These are phyloP conservation scores for Fragosphaeria purpurea DNA, from an alignment of 2,329 filamentous ascomycete species.

Conservation along the genomic window DNA sequence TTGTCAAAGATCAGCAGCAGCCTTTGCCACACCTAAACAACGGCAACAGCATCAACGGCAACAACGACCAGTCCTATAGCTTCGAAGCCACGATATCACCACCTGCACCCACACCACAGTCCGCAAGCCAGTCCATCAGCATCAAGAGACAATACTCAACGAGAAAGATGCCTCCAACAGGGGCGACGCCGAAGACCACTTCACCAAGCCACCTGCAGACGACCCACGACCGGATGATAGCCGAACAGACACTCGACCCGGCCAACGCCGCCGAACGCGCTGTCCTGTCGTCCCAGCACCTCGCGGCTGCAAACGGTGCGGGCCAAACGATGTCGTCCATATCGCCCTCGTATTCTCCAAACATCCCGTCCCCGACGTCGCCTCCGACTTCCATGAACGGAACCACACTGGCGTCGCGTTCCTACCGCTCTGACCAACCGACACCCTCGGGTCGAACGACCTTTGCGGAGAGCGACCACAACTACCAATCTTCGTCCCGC, in stretches of 20 bases:
- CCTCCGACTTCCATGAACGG: conserved; percentile 45
- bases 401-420: conserved; percentile 47
- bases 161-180: conserved; percentile 53
- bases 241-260: conserved; percentile 58
- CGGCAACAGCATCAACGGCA: conserved; percentile 8
- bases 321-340: conserved; percentile 36
- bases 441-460: conserved; percentile 46
- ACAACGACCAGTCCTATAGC: conserved; percentile 31
- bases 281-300: conserved; percentile 56
- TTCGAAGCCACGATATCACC: conserved; percentile 24
- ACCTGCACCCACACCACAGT: conserved; percentile 22
- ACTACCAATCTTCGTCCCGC: conserved; percentile 23
- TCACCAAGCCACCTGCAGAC: conserved; percentile 66
- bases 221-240: conserved; percentile 54
- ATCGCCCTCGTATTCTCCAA: conserved; percentile 53
- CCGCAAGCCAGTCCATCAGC: conserved; percentile 39
- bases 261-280: conserved; percentile 58
- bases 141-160: conserved; percentile 66
- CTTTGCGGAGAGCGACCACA: conserved; percentile 41
- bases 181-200: conserved; percentile 61
- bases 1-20: conserved; percentile 85
- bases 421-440: conserved; percentile 47
- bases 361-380: conserved; percentile 60
- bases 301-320: conserved; percentile 58
- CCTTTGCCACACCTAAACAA: conserved; percentile 56